Percentiles rank a stretch among this genome's conserved stretches.
These are phyloP conservation scores for Fusarium odoratissimum DNA, from an alignment of 2,329 filamentous ascomycete species.

Conservation along the genomic window DNA sequence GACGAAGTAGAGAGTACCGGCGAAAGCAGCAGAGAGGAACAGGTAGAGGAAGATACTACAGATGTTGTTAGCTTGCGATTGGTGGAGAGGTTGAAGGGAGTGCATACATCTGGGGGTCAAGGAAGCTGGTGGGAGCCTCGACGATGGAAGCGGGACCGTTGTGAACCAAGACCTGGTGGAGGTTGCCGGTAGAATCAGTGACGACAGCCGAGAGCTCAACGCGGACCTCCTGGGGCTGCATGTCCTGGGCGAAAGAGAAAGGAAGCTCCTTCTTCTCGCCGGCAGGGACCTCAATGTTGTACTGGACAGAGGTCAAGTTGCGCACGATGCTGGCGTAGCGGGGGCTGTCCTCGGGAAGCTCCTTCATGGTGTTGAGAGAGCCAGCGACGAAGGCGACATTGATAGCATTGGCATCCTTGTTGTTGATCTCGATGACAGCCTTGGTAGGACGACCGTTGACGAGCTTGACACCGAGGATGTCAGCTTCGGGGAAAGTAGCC, in stretches of 20 bases:
- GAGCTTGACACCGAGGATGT: slow-evolving; percentile 95
- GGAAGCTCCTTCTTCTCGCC: slow-evolving; percentile 81
- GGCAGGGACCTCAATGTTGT: slow-evolving; percentile 77
- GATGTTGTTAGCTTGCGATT: slow-evolving; percentile 1
- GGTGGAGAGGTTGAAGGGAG: background rate
- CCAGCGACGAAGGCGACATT: slow-evolving; percentile 82
- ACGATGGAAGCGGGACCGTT: slow-evolving; percentile 88
- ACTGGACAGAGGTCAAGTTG: slow-evolving; percentile 85
- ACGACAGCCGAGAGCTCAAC: slow-evolving; percentile 83
- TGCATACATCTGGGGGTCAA: slow-evolving; percentile 94
- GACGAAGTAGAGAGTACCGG: slow-evolving; percentile 89
- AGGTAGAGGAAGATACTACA: slow-evolving; percentile 95
- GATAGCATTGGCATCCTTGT: slow-evolving; percentile 82
- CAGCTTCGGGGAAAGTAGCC: slow-evolving; percentile 73
- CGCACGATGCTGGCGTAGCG: slow-evolving; percentile 71
- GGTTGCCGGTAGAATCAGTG: slow-evolving; percentile 70
- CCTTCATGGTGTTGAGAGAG: slow-evolving; percentile 70
- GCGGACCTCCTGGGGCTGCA: slow-evolving; percentile 90
- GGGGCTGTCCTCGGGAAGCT: slow-evolving; percentile 59
- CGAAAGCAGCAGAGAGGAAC: slow-evolving; percentile 83
- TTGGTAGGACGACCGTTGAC: slow-evolving; percentile 91
- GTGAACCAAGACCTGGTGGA: slow-evolving; percentile 84
- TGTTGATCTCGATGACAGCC: slow-evolving; percentile 83
- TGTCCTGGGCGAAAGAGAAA: slow-evolving; percentile 88
- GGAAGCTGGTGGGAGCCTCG: slow-evolving; percentile 89